Evolutionary conservation across 1,284 basidiomycete species (phyloP).

Genomic region (Ganoderma leucocontextum): DNA sequence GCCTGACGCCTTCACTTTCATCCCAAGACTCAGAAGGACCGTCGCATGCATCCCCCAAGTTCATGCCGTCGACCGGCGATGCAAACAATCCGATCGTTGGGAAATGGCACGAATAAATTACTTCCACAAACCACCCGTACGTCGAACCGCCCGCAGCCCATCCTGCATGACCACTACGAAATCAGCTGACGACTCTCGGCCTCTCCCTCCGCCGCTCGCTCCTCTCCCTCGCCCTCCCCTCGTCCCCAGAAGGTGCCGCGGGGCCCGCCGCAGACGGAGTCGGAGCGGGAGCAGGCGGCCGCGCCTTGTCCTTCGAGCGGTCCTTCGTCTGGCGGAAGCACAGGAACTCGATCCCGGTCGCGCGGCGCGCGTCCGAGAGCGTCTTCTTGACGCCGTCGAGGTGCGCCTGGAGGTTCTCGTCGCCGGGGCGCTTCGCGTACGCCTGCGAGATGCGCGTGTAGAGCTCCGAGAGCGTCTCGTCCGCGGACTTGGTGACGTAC

Average conservation of each 20-base stretch:
- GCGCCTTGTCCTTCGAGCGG: slow-evolving; percentile 38
- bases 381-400: slow-evolving; percentile 93
- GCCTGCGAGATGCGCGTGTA: slow-evolving; percentile 96
- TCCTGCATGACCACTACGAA: not conserved
- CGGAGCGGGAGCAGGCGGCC: not conserved
- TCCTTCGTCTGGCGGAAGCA: slow-evolving; percentile 82
- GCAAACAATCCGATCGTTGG: not conserved
- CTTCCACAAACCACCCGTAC: not conserved
- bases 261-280: not conserved
- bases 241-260: not conserved
- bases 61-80: not conserved
- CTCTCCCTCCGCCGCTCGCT: slow-evolving; percentile 16
- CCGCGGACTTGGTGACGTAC: slow-evolving; percentile 85
- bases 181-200: slow-evolving; percentile 2
- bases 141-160: not conserved
- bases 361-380: slow-evolving; percentile 84
- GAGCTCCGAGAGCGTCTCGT: slow-evolving; percentile 85
- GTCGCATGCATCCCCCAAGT: not conserved
- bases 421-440: slow-evolving; percentile 81
- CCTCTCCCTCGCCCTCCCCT: slow-evolving; percentile 4
- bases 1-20: too few relatives aligned
- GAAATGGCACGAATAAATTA: not conserved
- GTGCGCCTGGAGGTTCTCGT: slow-evolving; percentile 87
- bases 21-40: too few relatives aligned
- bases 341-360: slow-evolving; percentile 94